A percentile compares a stretch with the other conserved stretches of the same genome.
Evolutionary conservation across 306 rosid genomes (phyloP).

Genomic region (Casuarina cunninghamiana): DNA sequence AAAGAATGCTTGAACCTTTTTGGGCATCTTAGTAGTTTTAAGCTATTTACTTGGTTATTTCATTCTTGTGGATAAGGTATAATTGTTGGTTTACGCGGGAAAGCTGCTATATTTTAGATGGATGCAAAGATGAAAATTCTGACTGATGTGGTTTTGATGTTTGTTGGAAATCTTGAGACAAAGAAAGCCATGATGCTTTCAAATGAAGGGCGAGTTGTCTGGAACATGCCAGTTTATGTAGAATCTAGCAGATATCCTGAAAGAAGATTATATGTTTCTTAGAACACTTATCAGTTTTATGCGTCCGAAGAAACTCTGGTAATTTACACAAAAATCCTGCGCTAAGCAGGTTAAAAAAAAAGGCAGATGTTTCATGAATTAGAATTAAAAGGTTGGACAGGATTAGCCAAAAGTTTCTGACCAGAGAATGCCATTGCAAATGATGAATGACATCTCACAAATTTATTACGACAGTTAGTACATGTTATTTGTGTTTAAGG

Average conservation of each 20-base stretch:
- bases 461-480: not conserved
- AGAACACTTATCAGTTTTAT: not conserved
- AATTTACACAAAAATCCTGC: not conserved
- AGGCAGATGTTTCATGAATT: not conserved
- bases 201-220: not conserved
- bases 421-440: not conserved
- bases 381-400: not conserved
- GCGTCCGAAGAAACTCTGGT: not conserved
- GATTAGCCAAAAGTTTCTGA: not conserved
- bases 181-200: not conserved
- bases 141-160: slow-evolving; percentile 21
- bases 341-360: not conserved
- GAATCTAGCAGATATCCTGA: not conserved
- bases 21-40: not conserved
- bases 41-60: not conserved
- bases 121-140: not conserved
- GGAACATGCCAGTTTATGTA: not conserved
- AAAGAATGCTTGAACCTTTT: not conserved
- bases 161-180: slow-evolving; percentile 26
- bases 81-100: not conserved
- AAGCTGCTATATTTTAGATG: not conserved
- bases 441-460: not conserved
- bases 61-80: not conserved
- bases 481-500: not conserved
- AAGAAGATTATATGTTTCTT: not conserved